Base-by-base conservation (phyloP, 257 asterid genomes). In the Pogostemon cablin region DNA sequence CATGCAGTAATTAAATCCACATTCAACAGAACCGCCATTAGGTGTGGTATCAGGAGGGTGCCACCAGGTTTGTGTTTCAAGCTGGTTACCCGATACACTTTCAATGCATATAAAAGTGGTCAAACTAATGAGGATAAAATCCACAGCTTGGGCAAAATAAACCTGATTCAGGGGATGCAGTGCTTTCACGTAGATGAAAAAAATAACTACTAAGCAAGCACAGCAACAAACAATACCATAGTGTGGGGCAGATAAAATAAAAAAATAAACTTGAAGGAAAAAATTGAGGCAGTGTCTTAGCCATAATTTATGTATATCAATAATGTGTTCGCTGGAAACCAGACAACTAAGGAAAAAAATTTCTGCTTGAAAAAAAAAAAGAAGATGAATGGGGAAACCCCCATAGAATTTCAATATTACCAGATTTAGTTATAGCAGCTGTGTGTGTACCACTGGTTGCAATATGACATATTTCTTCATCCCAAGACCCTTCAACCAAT, bases 371-470 rank as follows among this genome's bases (percentile, higher is more conserved):
- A 4, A 38, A 35, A n/a, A 46, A 35, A 59, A 41, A 8, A 17
- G 52, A 43, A 35, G 47, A 32, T 6, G 41, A 69, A 55, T 9
- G 1, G 5, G 5, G 54, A 39, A 61, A 25, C 32, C 32, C 8
- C 5, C 11, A 20, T 4, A 57, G 39, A 49, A 17, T 62, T 44
- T 12, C 38, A 70, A 52, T 48, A 61, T 66, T 62, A 93, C 98
- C 98, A 78, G 96, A 83, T 74, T 78, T 80, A 65, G 90, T 85
- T 77, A 89, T 68, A 56, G 96, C 96, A 72, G 96, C 96, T 38
- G 97, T 87, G 74, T 93, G 98, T 69, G 96, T 86, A 57, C 98
- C 98, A 78, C 96, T 83, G 35, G 98, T 90, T 40, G 95, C 87
- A 73, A 93, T 83, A 76, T 85, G 93, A 68, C 83, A 78, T 41